These are phyloP conservation scores for Echria macrotheca DNA, from an alignment of 495 filamentous ascomycete genomes.

Conservation along the genomic window DNA sequence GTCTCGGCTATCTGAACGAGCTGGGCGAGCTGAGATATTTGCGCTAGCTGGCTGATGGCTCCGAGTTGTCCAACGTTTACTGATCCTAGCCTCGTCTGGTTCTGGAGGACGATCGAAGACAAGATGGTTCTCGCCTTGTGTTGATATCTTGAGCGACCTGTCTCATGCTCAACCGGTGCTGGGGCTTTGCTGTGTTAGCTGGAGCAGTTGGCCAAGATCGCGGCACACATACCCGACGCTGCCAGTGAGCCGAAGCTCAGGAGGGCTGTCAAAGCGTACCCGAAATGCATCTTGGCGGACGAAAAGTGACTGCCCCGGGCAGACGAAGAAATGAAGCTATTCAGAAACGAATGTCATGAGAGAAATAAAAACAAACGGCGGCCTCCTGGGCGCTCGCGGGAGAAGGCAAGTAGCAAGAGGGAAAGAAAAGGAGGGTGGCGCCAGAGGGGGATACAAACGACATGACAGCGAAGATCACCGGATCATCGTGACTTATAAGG, in stretches of 20 bases:
- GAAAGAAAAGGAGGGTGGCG: conserved; percentile 16
- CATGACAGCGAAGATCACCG: conserved; percentile 2
- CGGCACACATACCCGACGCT: conserved; percentile 28
- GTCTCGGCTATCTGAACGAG: conserved; percentile 29
- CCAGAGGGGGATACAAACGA: conserved; percentile 17
- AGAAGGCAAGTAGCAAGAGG: conserved; percentile 12
- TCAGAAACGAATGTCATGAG: conserved; percentile 23
- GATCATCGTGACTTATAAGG: conserved; percentile 8
- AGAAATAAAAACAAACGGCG: conserved; percentile 17
- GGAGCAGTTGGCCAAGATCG: too few relatives aligned
- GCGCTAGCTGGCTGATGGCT: conserved; percentile 23
- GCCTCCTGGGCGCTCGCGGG: conserved; percentile 21
- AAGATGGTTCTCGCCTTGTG: conserved; percentile 8
- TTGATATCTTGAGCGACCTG: neutral
- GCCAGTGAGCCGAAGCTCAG: conserved; percentile 25
- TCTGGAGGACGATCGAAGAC: conserved; percentile 8
- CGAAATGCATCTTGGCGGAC: conserved; percentile 25
- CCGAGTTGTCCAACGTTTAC: conserved; percentile 19
- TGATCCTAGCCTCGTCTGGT: conserved; percentile 16
- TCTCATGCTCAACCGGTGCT: neutral
- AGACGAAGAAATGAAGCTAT: conserved; percentile 19
- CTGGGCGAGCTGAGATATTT: conserved; percentile 22
- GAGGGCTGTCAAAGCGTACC: conserved; percentile 22
- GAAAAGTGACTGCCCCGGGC: neutral
- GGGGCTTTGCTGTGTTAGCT: neutral